phyloP scores from a whole-genome alignment of 306 rosid genomes.

The Prunus mume region DNA sequence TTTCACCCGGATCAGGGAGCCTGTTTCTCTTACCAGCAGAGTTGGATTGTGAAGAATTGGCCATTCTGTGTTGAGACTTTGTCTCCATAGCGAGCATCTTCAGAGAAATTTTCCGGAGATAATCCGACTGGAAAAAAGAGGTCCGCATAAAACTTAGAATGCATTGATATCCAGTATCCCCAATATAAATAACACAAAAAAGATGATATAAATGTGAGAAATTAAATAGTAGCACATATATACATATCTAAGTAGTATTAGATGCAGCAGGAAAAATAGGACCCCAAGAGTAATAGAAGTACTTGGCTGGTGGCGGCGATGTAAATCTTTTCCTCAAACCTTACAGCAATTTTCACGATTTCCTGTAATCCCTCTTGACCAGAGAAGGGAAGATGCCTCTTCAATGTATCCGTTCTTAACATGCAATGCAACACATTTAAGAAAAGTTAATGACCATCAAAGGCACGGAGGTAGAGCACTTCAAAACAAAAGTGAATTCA shows the following conservation, averaged over 20 bases:
- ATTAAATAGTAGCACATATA: not conserved
- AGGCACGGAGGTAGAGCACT: not conserved
- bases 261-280: not conserved
- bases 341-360: conserved; percentile 62
- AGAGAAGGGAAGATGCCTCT: conserved; percentile 61
- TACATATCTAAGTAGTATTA: not conserved
- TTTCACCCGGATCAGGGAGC: conserved; percentile 47
- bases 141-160: not conserved
- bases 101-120: conserved; percentile 35
- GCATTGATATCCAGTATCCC: conserved; percentile 6
- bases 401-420: conserved; percentile 66
- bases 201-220: not conserved
- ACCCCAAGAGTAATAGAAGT: conserved; percentile 6
- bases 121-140: conserved; percentile 28
- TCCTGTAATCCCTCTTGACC: conserved; percentile 60
- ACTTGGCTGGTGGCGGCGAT: conserved; percentile 66
- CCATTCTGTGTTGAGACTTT: conserved; percentile 46
- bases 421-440: conserved; percentile 10
- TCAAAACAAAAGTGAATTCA: not conserved
- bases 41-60: conserved; percentile 42
- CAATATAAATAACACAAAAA: not conserved
- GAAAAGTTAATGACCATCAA: not conserved
- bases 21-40: conserved; percentile 45
- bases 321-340: conserved; percentile 81
- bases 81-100: conserved; percentile 51